Evolutionary conservation across 345 rosid genomes (phyloP).

Genomic region (Durio zibethinus): DNA sequence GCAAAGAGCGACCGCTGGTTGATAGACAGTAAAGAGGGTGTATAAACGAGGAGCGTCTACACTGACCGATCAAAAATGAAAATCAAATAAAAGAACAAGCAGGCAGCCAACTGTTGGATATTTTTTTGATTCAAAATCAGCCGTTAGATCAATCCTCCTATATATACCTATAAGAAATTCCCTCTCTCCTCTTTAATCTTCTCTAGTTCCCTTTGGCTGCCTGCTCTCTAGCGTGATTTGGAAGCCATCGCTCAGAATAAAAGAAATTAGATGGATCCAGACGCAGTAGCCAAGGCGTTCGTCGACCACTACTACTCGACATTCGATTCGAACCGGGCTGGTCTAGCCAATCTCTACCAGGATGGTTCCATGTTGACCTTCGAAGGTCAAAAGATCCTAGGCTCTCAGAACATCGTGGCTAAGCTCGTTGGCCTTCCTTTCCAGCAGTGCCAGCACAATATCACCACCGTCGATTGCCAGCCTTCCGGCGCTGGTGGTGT

Average conservation of each 20-base stretch:
- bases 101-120: neutral
- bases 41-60: neutral
- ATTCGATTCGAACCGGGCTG: constrained; percentile 69
- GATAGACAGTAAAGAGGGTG: neutral
- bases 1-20: neutral
- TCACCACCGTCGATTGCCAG: constrained; percentile 89
- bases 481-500: constrained; percentile 94
- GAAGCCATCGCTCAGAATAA: constrained; percentile 13
- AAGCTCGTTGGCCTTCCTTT: constrained; percentile 85
- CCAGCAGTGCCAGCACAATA: constrained; percentile 85
- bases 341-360: constrained; percentile 68
- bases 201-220: neutral
- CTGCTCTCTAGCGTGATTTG: constrained; percentile 20
- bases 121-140: constrained; percentile 2
- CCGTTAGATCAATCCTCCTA: neutral
- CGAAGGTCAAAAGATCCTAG: constrained; percentile 94
- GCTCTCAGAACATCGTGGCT: constrained; percentile 67
- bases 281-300: constrained; percentile 74
- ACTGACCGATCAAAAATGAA: neutral
- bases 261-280: constrained; percentile 65
- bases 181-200: neutral
- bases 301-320: constrained; percentile 87
- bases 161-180: neutral
- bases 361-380: constrained; percentile 88
- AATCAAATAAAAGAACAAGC: too few species aligned